Evolutionary conservation across 2,329 filamentous ascomycete genomes (phyloP).

Genomic region (Neocucurbitaria cava): DNA sequence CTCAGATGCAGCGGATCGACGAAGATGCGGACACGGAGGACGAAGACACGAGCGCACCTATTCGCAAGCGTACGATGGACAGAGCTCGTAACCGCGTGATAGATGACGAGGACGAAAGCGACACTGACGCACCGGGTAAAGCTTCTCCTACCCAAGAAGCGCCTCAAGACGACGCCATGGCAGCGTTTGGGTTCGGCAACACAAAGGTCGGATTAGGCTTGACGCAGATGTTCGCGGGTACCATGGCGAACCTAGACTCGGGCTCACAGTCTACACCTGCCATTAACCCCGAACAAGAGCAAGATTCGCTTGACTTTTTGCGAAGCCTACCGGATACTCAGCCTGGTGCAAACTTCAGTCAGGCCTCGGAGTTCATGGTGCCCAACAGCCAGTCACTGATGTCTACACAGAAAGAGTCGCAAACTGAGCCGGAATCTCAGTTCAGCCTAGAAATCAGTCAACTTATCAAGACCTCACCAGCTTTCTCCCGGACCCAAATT

Average conservation of each 20-base stretch:
- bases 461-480: constrained; percentile 38
- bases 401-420: constrained; percentile 35
- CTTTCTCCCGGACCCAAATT: constrained; percentile 62
- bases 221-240: constrained; percentile 90
- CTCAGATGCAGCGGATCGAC: constrained; percentile 13
- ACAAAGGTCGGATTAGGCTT: constrained; percentile 66
- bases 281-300: constrained; percentile 45
- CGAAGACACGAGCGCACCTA: constrained; percentile 53
- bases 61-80: constrained; percentile 58
- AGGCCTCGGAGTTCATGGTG: constrained; percentile 65
- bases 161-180: constrained; percentile 41
- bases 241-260: constrained; percentile 71
- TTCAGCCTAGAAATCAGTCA: constrained; percentile 47
- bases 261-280: constrained; percentile 43
- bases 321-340: constrained; percentile 62
- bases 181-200: constrained; percentile 51
- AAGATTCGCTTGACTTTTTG: constrained; percentile 60
- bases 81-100: constrained; percentile 64
- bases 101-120: constrained; percentile 64
- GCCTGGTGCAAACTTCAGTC: constrained; percentile 62
- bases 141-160: constrained; percentile 29
- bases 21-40: constrained; percentile 55
- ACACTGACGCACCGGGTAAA: constrained; percentile 29
- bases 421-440: constrained; percentile 25
- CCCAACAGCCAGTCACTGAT: constrained; percentile 61